A percentile compares a stretch with the other conserved stretches of the same genome.
Conservation (phyloP, 2,329 filamentous ascomycete species). For the Orbilia blumenaviensis region DNA sequence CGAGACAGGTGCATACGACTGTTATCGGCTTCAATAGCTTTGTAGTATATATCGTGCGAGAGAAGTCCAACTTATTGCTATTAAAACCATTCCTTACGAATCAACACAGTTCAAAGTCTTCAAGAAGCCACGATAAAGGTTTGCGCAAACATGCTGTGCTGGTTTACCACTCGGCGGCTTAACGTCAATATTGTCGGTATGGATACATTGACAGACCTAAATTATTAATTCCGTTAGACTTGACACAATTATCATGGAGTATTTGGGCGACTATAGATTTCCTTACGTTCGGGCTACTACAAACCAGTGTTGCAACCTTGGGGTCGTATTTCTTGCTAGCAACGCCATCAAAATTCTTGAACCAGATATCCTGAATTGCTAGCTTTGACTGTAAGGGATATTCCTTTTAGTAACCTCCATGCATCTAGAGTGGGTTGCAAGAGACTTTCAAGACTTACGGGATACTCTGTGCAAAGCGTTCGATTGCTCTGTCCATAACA, state of each 20-base stretch:
- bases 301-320: constrained; percentile 64
- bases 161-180: constrained; percentile 64
- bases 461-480: constrained; percentile 63
- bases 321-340: constrained; percentile 64
- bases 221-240: not conserved
- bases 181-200: constrained; percentile 63
- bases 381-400: constrained; percentile 1
- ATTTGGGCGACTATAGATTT: not conserved
- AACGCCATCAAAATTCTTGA: constrained; percentile 68
- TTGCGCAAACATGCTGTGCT: constrained; percentile 63
- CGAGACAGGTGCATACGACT: too few relatives aligned
- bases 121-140: constrained; percentile 58
- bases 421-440: not conserved
- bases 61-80: too few relatives aligned
- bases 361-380: constrained; percentile 60
- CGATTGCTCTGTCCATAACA: constrained; percentile 68
- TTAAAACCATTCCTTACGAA: too few relatives aligned
- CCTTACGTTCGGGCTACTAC: constrained; percentile 61
- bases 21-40: too few relatives aligned
- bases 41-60: too few relatives aligned
- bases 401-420: too few relatives aligned
- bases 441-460: too few relatives aligned
- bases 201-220: constrained; percentile 64
- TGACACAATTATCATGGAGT: too few relatives aligned
- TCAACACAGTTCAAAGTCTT: constrained; percentile 23